Conservation (phyloP, 2,329 filamentous ascomycete genomes). For the Colletotrichum simmondsii region DNA sequence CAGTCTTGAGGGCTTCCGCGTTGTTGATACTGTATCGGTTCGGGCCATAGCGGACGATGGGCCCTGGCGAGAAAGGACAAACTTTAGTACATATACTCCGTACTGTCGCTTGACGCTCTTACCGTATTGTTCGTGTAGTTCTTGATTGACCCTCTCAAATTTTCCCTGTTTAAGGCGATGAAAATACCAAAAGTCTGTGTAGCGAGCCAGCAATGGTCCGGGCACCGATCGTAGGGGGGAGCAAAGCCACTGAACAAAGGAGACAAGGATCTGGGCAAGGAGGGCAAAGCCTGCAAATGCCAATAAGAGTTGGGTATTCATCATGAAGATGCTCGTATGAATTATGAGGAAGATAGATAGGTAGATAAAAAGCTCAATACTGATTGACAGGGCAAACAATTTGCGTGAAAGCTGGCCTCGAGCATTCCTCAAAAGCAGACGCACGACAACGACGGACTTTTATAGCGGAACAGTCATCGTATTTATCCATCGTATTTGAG, state of each 20-base stretch:
- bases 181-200: conserved; percentile 44
- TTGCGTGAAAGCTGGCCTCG: neutral
- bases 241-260: conserved; percentile 7
- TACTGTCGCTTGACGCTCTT: neutral
- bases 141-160: conserved; percentile 42
- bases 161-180: conserved; percentile 38
- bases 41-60: conserved; percentile 58
- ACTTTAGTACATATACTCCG: neutral
- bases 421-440: neutral
- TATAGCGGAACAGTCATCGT: neutral
- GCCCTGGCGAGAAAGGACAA: conserved; percentile 36
- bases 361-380: neutral
- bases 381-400: neutral
- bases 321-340: neutral
- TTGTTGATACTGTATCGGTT: conserved; percentile 59
- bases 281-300: neutral
- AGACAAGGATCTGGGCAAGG: neutral
- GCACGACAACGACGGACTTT: neutral
- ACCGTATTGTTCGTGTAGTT: conserved; percentile 45
- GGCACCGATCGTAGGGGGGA: conserved; percentile 41
- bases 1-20: conserved; percentile 49
- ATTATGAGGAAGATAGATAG: neutral
- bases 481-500: too few relatives aligned
- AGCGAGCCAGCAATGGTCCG: conserved; percentile 41
- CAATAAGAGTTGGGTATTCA: conserved; percentile 3